Conservation (phyloP, 192 early-diverging fungal genomes). For the Gryganskiella cystojenkinii region DNA sequence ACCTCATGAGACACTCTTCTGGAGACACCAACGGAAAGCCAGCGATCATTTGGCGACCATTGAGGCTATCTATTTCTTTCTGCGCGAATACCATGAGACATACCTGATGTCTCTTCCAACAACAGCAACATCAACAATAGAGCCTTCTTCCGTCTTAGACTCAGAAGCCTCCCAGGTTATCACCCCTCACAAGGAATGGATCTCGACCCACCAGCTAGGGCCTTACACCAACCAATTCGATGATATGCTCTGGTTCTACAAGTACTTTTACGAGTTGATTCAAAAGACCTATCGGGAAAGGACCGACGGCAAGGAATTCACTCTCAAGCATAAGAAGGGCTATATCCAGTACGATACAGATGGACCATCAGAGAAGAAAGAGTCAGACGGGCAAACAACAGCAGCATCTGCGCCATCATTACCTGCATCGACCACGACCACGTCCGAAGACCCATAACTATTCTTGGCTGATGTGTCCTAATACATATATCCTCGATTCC, state of each 20-base stretch:
- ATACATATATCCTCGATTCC: no score
- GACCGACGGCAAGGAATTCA: conserved; percentile 67
- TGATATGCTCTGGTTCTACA: conserved; percentile 92
- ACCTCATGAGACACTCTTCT: conserved; percentile 86
- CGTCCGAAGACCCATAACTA: no score
- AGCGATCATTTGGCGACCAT: conserved; percentile 89
- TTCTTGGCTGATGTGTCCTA: no score
- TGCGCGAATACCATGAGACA: conserved; percentile 78
- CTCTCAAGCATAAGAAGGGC: conserved; percentile 58
- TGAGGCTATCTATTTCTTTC: conserved; percentile 96
- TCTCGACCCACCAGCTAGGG: conserved; percentile 22
- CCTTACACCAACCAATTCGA: conserved; percentile 86
- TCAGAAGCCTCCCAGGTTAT: conserved; percentile 11
- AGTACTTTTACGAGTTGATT: conserved; percentile 88
- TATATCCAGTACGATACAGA: conserved; percentile 68
- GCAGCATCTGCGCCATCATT: no score
- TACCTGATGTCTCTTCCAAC: conserved; percentile 44
- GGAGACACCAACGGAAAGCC: conserved; percentile 87
- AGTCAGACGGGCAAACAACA: no score
- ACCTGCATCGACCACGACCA: no score
- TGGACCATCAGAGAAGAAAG: neutral
- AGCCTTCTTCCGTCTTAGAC: no score
- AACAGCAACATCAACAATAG: neutral
- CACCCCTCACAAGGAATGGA: conserved; percentile 40
- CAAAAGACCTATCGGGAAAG: conserved; percentile 80